These are phyloP conservation scores for Penicillium malachiteum DNA, from an alignment of 495 filamentous ascomycete species.

Conservation along the genomic window DNA sequence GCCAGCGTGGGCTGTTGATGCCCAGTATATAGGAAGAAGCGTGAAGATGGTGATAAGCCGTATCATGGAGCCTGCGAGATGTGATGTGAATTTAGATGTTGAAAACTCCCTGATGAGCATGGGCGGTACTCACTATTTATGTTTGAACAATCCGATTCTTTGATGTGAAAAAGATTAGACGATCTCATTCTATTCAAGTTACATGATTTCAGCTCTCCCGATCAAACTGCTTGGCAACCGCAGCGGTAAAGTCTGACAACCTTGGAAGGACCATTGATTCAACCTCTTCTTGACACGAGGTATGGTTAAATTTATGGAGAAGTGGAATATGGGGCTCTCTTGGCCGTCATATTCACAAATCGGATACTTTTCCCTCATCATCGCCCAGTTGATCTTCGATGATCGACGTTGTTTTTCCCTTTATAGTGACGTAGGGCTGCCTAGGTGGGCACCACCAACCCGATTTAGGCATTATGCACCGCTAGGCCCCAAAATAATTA, in stretches of 20 bases:
- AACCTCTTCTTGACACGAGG: not conserved
- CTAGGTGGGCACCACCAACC: not conserved
- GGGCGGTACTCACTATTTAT: not conserved
- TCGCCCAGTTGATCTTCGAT: not conserved
- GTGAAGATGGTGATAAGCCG: not conserved
- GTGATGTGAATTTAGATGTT: not conserved
- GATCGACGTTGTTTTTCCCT: not conserved
- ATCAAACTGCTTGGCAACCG: not conserved
- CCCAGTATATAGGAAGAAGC: not conserved
- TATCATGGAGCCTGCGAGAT: not conserved
- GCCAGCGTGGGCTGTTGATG: conserved; percentile 22
- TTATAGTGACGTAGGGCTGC: conserved; percentile 1
- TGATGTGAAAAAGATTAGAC: not conserved
- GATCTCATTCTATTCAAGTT: not conserved
- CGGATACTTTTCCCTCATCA: not conserved
- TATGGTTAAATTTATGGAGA: not conserved
- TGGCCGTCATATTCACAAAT: not conserved
- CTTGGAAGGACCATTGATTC: not conserved
- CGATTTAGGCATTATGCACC: not conserved
- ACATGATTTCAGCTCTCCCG: not conserved
- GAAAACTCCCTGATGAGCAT: not conserved
- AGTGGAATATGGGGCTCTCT: not conserved
- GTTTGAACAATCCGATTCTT: not conserved
- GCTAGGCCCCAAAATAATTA: not conserved
- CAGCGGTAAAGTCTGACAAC: not conserved